phyloP scores from a whole-genome alignment of 2,329 filamentous ascomycete species.

The Colletotrichum coccodes region DNA sequence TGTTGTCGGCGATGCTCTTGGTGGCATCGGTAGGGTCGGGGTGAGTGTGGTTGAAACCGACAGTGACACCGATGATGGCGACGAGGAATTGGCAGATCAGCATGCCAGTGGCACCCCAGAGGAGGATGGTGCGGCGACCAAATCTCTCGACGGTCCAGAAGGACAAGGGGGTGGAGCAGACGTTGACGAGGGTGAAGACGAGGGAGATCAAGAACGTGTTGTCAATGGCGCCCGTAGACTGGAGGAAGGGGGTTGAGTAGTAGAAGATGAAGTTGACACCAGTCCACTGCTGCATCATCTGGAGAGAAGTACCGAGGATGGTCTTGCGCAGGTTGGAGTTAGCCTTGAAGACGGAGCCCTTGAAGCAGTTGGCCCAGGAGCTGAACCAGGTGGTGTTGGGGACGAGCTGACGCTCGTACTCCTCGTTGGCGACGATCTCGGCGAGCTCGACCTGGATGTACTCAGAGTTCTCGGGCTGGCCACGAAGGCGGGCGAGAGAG shows the following conservation, averaged over 20 bases:
- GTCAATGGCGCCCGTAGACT: constrained; percentile 77
- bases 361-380: constrained; percentile 77
- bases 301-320: constrained; percentile 76
- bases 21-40: constrained; percentile 51
- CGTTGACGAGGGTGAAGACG: constrained; percentile 90
- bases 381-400: constrained; percentile 72
- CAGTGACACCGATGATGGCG: constrained; percentile 76
- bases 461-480: constrained; percentile 76
- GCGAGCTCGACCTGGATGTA: constrained; percentile 83
- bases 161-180: constrained; percentile 84
- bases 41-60: constrained; percentile 63
- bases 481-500: constrained; percentile 75
- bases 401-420: constrained; percentile 80
- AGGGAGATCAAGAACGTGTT: constrained; percentile 87
- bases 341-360: constrained; percentile 67
- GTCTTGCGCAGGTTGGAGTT: constrained; percentile 78
- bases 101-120: constrained; percentile 85
- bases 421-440: constrained; percentile 90
- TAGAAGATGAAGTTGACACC: constrained; percentile 96
- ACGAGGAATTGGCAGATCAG: constrained; percentile 88
- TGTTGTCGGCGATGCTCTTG: constrained; percentile 59
- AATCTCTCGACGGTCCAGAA: constrained; percentile 88
- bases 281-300: constrained; percentile 86
- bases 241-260: constrained; percentile 86
- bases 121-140: constrained; percentile 82